These are phyloP conservation scores for Dendrobium nobile DNA, from an alignment of 106 monocot genomes.

Conservation along the genomic window DNA sequence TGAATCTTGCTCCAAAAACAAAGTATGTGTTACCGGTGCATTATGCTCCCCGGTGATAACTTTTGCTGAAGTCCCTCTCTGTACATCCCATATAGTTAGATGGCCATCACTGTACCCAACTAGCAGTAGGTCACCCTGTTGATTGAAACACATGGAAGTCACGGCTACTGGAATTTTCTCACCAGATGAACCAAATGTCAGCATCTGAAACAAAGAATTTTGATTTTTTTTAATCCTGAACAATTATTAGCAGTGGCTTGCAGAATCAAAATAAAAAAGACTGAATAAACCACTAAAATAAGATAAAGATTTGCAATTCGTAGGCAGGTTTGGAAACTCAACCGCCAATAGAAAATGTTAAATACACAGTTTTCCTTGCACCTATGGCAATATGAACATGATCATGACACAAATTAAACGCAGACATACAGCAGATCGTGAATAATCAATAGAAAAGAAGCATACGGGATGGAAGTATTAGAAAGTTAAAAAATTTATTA, in stretches of 20 bases:
- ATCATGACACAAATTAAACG: background rate
- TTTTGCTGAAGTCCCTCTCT: slow-evolving; percentile 59
- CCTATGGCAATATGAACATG: background rate
- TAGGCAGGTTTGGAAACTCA: background rate
- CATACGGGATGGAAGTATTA: background rate
- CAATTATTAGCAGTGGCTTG: background rate
- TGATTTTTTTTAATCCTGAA: background rate
- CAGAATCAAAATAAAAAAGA: background rate
- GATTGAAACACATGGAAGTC: slow-evolving; percentile 97
- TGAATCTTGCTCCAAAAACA: slow-evolving; percentile 78
- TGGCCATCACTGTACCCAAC: slow-evolving; percentile 92
- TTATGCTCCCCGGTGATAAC: slow-evolving; percentile 69
- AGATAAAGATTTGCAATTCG: background rate
- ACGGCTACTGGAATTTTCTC: slow-evolving; percentile 63
- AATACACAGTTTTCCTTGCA: background rate
- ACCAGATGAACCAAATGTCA: slow-evolving; percentile 57
- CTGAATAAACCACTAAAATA: background rate
- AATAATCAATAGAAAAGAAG: background rate
- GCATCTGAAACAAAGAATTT: slow-evolving; percentile 53
- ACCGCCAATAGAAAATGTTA: background rate
- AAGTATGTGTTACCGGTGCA: slow-evolving; percentile 71
- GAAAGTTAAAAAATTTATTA: background rate
- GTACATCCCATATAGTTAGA: slow-evolving; percentile 88
- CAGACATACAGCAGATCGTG: too few species aligned
- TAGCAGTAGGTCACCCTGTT: slow-evolving; percentile 87